phyloP scores from a whole-genome alignment of 805 yeast species.

The Sporopachydermia quercuum region DNA sequence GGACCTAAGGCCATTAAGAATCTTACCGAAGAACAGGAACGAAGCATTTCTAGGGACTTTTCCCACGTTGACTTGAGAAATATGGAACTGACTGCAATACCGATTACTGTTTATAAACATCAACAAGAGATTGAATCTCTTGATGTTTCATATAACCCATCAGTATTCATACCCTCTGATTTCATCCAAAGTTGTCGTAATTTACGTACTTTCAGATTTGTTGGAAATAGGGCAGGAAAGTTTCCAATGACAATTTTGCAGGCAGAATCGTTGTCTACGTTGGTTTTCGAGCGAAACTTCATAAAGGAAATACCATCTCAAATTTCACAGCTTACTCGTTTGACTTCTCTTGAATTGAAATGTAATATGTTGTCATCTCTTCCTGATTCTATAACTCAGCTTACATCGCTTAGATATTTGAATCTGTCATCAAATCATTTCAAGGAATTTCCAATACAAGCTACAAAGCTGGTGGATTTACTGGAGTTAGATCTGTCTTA shows the following conservation, averaged over 20 bases:
- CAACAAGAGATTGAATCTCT: conserved; percentile 69
- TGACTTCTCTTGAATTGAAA: conserved; percentile 49
- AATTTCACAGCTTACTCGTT: conserved; percentile 35
- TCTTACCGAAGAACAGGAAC: conserved; percentile 52
- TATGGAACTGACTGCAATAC: conserved; percentile 69
- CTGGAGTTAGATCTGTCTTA: conserved; percentile 67
- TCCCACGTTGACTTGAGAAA: conserved; percentile 60
- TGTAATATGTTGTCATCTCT: conserved; percentile 56
- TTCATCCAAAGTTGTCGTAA: conserved; percentile 73
- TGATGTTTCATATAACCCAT: conserved; percentile 78
- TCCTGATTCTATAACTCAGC: conserved; percentile 44
- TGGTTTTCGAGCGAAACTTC: conserved; percentile 70
- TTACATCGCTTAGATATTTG: conserved; percentile 39
- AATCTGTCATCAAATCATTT: conserved; percentile 72
- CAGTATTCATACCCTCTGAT: conserved; percentile 69
- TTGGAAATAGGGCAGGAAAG: conserved; percentile 54
- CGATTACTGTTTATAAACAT: conserved; percentile 65
- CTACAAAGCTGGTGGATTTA: conserved; percentile 29
- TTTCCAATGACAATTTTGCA: conserved; percentile 65
- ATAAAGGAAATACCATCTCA: conserved; percentile 46
- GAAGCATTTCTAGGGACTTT: conserved; percentile 39
- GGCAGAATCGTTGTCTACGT: conserved; percentile 46
- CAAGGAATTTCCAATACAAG: conserved; percentile 34
- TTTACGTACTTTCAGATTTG: conserved; percentile 49
- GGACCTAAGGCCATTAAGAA: conserved; percentile 47